Evolutionary conservation across 2,329 filamentous ascomycete genomes (phyloP), one percentile per base, ranked within the genome.

Genomic region (Xylariales sp.): DNA sequence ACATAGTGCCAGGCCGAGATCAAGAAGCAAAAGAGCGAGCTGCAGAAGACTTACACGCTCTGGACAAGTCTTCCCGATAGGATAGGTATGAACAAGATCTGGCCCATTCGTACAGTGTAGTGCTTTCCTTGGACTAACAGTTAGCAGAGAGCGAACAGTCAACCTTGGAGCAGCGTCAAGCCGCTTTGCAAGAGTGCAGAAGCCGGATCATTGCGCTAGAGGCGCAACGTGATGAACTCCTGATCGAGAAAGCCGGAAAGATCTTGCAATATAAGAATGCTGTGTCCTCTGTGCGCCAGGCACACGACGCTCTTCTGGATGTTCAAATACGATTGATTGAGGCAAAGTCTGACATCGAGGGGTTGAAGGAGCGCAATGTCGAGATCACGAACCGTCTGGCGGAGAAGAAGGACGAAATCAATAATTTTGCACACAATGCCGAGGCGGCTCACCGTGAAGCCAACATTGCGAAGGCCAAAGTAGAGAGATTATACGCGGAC

Each of bases 281-380:
- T 5, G 73, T 94, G 6, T 70, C 74, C n/a, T 55, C 62, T 15
- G 73, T 95, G 30, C 76, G 78, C 12, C 60, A 68, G 33, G 70
- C 78, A 5, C 78, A 85, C 37, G 71, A 82, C 31, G 73, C 75
- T 12, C 63, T 88, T 10, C 61, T 90, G 13, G 81, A 90, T 50
- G 79, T 77, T 2, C 76, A 86, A 48, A 71, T 96, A 30, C 72
- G 80, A 43, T 65, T 76, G 1, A 75, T 94, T 20, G 93, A 98
- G 66, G 90, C 88, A 2, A 60, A 70, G n/a, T 96, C 89, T 0
- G 93, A 98, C 52, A 61, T 85, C 3, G 70, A 78, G 30, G 76
- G 76, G 5, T 68, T 96, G n/a, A 76, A 78, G 50, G 66, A 67
- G 13, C 81, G 81, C 41, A 88, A 88, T 49, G 50, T 59, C 7